These are phyloP conservation scores for Rhodotorula taiwanensis DNA, from an alignment of 768 basidiomycete species.

Conservation along the genomic window DNA sequence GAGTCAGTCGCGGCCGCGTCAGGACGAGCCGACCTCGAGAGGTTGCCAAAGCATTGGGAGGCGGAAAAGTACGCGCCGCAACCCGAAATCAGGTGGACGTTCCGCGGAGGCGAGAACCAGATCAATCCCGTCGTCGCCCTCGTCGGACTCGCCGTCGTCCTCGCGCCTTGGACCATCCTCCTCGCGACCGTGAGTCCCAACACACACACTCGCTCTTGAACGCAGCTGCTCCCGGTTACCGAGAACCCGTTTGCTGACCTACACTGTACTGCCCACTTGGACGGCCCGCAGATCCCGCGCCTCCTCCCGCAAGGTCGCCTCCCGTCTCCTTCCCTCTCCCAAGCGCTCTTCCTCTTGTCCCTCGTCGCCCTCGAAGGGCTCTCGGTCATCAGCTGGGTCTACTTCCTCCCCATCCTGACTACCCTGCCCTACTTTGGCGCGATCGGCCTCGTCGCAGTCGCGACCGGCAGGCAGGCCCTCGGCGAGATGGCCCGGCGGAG, in stretches of 20 bases:
- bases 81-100: slow-evolving; percentile 33
- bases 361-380: slow-evolving; percentile 32
- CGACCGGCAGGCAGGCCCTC: slow-evolving; percentile 22
- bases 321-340: slow-evolving; percentile 2
- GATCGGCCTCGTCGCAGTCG: slow-evolving; percentile 6
- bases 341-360: slow-evolving; percentile 26
- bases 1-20: slow-evolving; percentile 8
- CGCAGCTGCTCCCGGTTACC: neutral
- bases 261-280: too few species aligned
- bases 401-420: slow-evolving; percentile 26
- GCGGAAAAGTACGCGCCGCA: slow-evolving; percentile 20
- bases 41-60: slow-evolving; percentile 32
- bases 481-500: slow-evolving; percentile 21
- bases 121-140: slow-evolving; percentile 9
- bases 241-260: too few species aligned
- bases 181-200: slow-evolving; percentile 19
- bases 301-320: neutral
- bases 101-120: slow-evolving; percentile 18
- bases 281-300: too few species aligned
- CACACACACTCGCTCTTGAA: too few species aligned
- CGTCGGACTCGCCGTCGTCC: slow-evolving; percentile 26
- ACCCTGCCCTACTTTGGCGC: slow-evolving; percentile 24
- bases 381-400: slow-evolving; percentile 35
- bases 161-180: slow-evolving; percentile 32
- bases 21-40: too few species aligned